Conservation (phyloP, 78 protist genomes). For the Isochrysis galbana region DNA sequence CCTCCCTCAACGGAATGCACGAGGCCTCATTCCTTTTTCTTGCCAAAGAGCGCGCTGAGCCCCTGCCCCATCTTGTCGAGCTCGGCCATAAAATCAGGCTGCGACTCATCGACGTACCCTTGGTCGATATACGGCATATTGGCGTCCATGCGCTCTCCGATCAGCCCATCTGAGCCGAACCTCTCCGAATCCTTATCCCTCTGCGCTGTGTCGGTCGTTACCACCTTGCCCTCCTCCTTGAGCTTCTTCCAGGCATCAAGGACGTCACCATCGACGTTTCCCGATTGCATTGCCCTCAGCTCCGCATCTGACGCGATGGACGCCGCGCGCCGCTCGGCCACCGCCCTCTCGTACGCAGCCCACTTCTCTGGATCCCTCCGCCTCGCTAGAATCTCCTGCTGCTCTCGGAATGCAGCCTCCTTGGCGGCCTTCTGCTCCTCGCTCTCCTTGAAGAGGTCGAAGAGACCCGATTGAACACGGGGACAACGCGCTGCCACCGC, state of each 20-base stretch:
- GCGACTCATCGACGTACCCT: not conserved
- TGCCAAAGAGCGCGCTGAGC: not conserved
- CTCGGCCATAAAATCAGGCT: not conserved
- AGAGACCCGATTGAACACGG: not conserved
- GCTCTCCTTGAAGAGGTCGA: not conserved
- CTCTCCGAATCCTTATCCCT: not conserved
- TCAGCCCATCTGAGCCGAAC: not conserved
- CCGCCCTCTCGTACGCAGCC: not conserved
- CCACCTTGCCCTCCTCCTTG: not conserved
- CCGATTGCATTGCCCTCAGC: not conserved
- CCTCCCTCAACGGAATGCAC: no score
- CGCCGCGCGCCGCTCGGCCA: not conserved
- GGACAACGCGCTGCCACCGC: no score
- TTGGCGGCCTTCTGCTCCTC: not conserved
- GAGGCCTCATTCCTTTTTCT: not conserved
- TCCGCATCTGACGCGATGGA: not conserved
- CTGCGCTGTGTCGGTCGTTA: not conserved
- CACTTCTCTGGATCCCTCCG: not conserved
- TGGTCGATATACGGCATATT: not conserved
- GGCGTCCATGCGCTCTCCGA: not conserved
- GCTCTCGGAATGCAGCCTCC: not conserved
- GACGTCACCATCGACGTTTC: not conserved
- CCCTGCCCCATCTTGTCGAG: not conserved
- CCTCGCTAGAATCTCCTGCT: not conserved
- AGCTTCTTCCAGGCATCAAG: not conserved